Base-by-base conservation (phyloP, 116 monocot genomes). In the Cymodocea nodosa region DNA sequence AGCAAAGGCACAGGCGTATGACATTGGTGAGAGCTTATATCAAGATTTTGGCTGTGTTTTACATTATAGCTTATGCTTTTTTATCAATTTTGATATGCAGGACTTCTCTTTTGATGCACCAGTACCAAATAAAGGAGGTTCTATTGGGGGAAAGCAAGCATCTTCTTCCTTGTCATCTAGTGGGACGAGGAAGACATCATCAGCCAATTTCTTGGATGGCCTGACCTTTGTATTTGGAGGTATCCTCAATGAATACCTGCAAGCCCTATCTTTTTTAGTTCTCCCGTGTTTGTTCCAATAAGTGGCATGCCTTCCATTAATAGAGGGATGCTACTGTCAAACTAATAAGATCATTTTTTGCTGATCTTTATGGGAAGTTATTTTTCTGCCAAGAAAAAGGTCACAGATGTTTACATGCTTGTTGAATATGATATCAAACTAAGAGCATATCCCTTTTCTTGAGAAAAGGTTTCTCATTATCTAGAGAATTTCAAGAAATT, bases 401-500 rank as follows among this genome's bases (percentile, higher is more conserved):
- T 11, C 44, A 44, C 44, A 44, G 44, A 6, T 44, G 9, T 44
- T 44, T 44, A 44, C 11, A 44, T 8, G 39, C 13, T 50, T 19
- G 35, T 60, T 22, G 50, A 23, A 56, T 40, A 13, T 22, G 20
- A 17, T 68, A 56, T 3, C 20, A 40, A 57, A 23, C 23, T 16
- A 10, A 24, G 59, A 49, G 50, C 22, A 16, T 59, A 12, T 56
- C 30, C 44, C 18, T 54, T 73, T 39, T 67, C 51, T 39, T 11
- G 19, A 51, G 5, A 70, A 71, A 69, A 95, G 90, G 70, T 60
- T 65, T 80, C 60, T 58, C 77, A 54, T 81, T 90, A 50, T 80
- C 75, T 68, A 86, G 80, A 71, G 89, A 82, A 65, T 92, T 98
- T 80, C 92, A 84, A 86, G 97, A 98, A 67, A 80, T 91, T 67